These are phyloP conservation scores for Antrodiella citrinella DNA, from an alignment of 768 basidiomycete genomes.

Conservation along the genomic window DNA sequence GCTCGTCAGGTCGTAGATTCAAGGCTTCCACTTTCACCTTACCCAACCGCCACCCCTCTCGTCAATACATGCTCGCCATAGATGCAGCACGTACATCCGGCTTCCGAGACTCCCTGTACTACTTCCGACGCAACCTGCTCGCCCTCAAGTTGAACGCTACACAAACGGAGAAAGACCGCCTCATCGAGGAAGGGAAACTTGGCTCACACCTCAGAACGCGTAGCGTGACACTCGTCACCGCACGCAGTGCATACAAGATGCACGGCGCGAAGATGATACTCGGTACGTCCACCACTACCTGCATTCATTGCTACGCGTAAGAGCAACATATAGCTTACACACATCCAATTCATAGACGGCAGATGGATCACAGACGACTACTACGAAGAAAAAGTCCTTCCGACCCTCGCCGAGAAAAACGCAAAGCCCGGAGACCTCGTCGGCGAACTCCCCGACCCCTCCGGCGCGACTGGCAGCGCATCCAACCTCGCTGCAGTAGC, in stretches of 20 bases:
- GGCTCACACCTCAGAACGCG: conserved; percentile 83
- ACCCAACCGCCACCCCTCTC: conserved; percentile 74
- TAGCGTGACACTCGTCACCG: conserved; percentile 89
- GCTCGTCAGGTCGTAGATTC: conserved; percentile 65
- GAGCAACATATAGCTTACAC: background rate
- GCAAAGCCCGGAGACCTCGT: conserved; percentile 78
- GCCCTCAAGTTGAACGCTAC: conserved; percentile 89
- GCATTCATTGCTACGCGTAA: background rate
- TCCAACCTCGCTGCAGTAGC: conserved; percentile 35
- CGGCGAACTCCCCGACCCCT: conserved; percentile 74
- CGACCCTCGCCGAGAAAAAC: conserved; percentile 73
- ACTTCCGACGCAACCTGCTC: conserved; percentile 86
- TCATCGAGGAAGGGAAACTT: conserved; percentile 83
- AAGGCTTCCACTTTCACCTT: conserved; percentile 87
- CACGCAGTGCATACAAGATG: conserved; percentile 87
- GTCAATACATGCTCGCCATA: conserved; percentile 92
- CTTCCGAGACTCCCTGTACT: conserved; percentile 96
- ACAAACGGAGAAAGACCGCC: conserved; percentile 84
- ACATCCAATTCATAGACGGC: conserved; percentile 51
- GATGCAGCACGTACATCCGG: conserved; percentile 95
- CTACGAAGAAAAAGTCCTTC: conserved; percentile 77
- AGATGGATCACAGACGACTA: conserved; percentile 94
- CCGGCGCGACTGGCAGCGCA: conserved; percentile 38
- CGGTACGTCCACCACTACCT: conserved; percentile 38
- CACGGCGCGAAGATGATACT: conserved; percentile 89